Evolutionary conservation across 768 basidiomycete genomes (phyloP), one percentile per base, ranked within the genome.

Genomic region (Psilocybe cubensis): DNA sequence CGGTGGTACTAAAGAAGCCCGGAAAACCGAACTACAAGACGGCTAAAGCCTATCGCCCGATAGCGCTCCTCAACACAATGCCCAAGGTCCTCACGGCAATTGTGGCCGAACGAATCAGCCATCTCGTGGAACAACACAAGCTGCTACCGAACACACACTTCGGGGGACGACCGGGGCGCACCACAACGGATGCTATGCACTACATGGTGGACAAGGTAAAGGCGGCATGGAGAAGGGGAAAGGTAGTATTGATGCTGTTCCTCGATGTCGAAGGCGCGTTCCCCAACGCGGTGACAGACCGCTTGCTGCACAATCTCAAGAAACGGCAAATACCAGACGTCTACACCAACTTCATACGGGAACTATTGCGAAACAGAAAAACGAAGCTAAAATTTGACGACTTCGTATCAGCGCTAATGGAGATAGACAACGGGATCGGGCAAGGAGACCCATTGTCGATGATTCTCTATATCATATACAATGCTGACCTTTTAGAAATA

Each of bases 261-360:
- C 66, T 80, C 0, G 78, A 82, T 56, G 70, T 82, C 1, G 65
- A 79, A 62, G 78, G 72, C 0, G 78, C 79, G 0, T 82, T 80
- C 59, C 79, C 76, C 0, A 79, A 73, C 56, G 71, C 70, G 0
- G n/a, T n/a, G n/a, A n/a, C n/a, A 0, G 69, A 70, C 1, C 25
- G 61, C 0, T 71, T 80, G 0, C 40, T 72, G 0, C 71, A 75
- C 56, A 72, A 76, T 52, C 61, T 79, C 53, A 52, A 58, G 7
- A 66, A 63, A 49, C 20, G 63, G 1, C 23, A 73, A 12, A 58
- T 75, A 0, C 71, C 76, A 0, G 27, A 52, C 4, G 43, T 45
- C 9, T 66, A 66, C 42, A 56, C 70, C 0, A 29, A 63, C n/a
- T 47, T 57, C 7, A 38, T 52, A 25, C 41, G 23, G 20, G 14